Base-by-base conservation (phyloP, 139 green algal genomes). In the Pedinophyceae sp. region DNA sequence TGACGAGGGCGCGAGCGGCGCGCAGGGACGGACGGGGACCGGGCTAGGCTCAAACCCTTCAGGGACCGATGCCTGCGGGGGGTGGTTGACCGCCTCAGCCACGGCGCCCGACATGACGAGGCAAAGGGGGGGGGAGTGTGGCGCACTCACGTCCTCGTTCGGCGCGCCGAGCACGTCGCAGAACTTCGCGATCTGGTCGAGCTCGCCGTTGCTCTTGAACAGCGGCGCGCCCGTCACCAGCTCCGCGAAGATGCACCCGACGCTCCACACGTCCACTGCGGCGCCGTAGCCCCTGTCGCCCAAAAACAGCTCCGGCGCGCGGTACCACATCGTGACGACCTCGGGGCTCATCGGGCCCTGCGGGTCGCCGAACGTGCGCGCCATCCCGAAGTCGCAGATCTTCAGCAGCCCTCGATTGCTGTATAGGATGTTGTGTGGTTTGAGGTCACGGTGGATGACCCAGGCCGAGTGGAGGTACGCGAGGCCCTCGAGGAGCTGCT, bases 361-460 rank as follows among this genome's bases (percentile, higher is more conserved):
- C 22, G 78, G 80, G 30, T 40, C 59, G 40, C 74, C 71, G 66
- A 83, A 93, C 60, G 85, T 68, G 19, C 84, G 64, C 1, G 90
- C 88, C 55, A 97, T 67, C 1, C 91, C 91, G 77, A 97, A 95
- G 75, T 99, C 91, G 55, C 90, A 97, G 45, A 97, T 91, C 58
- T 96, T 96, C 28, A 97, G 74, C 67, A 87, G 68, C 1, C 90
- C 90, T 2, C 60, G 56, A 72, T 95, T 89, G 65, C 84, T 94
- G 70, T 94, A 93, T 57, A 99, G 81, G 57, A 99, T 84, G 77
- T 99, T 99, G 54, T 73, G 82, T 22, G 87, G 93, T 70, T 99
- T 98, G 13, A 98, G 71, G 71, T 94, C 85, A 4, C 86, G 68
- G 62, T 92, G 82, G 26, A 92, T 60, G 26, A 88, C 75, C 71